phyloP scores from a whole-genome alignment of 2,329 filamentous ascomycete species.

The Pseudogymnoascus sp. region DNA sequence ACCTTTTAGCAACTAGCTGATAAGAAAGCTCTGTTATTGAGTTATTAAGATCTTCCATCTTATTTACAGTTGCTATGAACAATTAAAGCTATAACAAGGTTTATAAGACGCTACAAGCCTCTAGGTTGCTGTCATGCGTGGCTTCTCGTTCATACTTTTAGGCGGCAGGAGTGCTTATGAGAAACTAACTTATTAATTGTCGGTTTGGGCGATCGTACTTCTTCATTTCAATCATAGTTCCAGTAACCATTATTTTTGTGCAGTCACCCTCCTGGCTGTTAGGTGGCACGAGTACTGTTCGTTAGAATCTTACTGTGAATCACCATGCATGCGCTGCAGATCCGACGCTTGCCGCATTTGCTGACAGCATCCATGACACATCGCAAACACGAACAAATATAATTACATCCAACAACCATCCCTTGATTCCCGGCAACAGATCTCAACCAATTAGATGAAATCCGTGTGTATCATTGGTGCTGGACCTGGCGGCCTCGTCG shows the following conservation, averaged over 20 bases:
- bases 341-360: not conserved
- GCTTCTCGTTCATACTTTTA: too few relatives aligned
- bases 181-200: not conserved
- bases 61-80: conserved; percentile 9
- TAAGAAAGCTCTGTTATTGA: not conserved
- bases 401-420: not conserved
- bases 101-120: too few relatives aligned
- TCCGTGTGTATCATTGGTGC: conserved; percentile 16
- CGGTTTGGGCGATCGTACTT: not conserved
- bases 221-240: not conserved
- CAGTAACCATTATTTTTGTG: not conserved
- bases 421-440: not conserved
- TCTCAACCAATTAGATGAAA: conserved; percentile 1
- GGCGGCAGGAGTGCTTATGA: not conserved
- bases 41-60: not conserved
- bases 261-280: not conserved
- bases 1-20: not conserved
- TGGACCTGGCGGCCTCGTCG: conserved; percentile 17
- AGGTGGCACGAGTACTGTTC: not conserved
- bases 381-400: not conserved
- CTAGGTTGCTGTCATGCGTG: not conserved
- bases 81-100: not conserved
- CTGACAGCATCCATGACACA: not conserved
- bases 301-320: not conserved
- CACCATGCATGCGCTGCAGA: not conserved